Evolutionary conservation across 2,329 filamentous ascomycete species (phyloP), one percentile per base, ranked within the genome.

Genomic region (Capronia coronata): DNA sequence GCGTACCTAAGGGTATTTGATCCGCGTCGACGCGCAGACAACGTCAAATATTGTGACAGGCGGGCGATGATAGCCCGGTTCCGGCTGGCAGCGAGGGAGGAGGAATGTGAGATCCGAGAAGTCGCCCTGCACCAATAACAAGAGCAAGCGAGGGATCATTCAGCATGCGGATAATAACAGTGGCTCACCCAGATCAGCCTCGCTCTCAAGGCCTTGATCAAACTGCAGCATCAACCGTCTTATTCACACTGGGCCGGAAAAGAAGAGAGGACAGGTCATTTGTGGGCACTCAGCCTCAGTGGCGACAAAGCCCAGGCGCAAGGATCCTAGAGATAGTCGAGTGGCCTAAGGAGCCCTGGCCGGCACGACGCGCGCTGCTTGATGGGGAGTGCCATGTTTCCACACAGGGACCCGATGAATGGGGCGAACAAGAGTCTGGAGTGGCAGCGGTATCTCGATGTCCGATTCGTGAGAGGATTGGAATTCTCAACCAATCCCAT

Each of bases 241-340:
- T 6, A 30, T 22, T 7, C 19, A 21, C n/a, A 18, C 7, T 11
- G 9, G 25, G 21, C 25, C 25, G 2, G 22, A 34, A 14, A 19
- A 18, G 27, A 18, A 13, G 14, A 29, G n/a, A 23, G 47, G n/a
- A 25, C 16, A 11, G 13, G 27, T 41, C 22, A 38, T 1, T 32
- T 11, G 34, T 35, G 42, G 35, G 43, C 22, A 16, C 48, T 51
- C 48, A 51, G 48, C 48, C 48, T 51, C 43, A 30, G 43, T 51
- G 35, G 43, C 48, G 29, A 42, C n/a, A n/a, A 10, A 27, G 29
- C 3, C n/a, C 7, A 9, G 29, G 7, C 9, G 29, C 29, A 32
- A 11, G 3, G 7, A 32, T 11, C 29, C 29, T 32, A 11, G 29
- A 19, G 34, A 37, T 19, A 37, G 34, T 19, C 14, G 34, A 19